A percentile compares a stretch with the other conserved stretches of the same genome.
Conservation (phyloP, 2,329 filamentous ascomycete genomes). For the Diaporthe destruens region DNA sequence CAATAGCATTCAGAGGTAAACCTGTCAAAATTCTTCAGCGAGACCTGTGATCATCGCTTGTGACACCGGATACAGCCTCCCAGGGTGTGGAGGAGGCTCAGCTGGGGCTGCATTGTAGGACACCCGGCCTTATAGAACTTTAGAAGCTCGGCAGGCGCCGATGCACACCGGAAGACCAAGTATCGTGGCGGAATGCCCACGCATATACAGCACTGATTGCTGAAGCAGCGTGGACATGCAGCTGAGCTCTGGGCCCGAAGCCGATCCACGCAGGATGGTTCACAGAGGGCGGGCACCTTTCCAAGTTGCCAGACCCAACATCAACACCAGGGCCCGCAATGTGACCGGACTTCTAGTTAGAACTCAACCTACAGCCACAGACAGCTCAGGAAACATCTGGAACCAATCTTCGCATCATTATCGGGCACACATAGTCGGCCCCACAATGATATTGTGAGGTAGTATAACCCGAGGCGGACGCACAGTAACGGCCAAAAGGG, state of each 20-base stretch:
- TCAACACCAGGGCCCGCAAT: too few species aligned
- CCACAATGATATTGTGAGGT: background rate
- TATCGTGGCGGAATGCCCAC: background rate
- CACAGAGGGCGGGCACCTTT: too few species aligned
- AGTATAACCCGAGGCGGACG: background rate
- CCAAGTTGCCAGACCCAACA: too few species aligned
- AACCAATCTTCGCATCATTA: background rate
- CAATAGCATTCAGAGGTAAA: background rate
- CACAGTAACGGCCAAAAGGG: background rate
- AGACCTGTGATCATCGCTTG: conserved; percentile 19
- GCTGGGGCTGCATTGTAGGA: conserved; percentile 7
- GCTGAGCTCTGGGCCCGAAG: background rate
- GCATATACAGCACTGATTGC: background rate
- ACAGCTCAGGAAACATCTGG: too few species aligned
- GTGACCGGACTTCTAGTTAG: background rate
- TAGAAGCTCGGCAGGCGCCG: conserved; percentile 20
- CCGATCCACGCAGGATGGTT: background rate
- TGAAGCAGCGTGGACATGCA: background rate
- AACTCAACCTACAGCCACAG: background rate
- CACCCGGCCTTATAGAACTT: background rate
- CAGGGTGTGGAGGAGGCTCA: conserved; percentile 26
- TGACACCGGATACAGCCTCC: conserved; percentile 17
- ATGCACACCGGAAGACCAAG: background rate
- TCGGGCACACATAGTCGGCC: background rate
- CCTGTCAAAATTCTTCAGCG: conserved; percentile 8